Conservation (phyloP, 2,329 filamentous ascomycete genomes). For the Sporothrix variecibatus region DNA sequence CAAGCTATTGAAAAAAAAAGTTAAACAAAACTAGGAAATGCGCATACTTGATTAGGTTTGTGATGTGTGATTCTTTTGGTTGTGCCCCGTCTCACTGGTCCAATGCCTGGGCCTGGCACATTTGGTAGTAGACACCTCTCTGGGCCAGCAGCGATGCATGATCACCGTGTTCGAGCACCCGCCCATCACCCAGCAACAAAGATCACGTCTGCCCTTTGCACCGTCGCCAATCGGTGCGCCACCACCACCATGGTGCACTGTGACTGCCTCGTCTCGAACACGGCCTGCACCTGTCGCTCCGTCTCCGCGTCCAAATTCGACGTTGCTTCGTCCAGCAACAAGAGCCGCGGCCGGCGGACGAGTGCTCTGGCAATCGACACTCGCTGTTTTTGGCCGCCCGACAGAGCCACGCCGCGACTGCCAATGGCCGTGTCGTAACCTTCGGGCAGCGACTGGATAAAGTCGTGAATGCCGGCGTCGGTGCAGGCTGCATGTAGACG, state of each 20-base stretch:
- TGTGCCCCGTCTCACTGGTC: constrained; percentile 17
- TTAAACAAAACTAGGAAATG: background rate
- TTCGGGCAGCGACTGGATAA: constrained; percentile 63
- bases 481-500: constrained; percentile 54
- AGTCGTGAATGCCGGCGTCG: constrained; percentile 70
- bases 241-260: constrained; percentile 65
- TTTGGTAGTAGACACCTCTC: constrained; percentile 54
- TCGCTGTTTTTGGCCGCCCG: constrained; percentile 32
- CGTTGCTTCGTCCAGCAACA: constrained; percentile 31
- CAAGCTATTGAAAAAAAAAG: background rate
- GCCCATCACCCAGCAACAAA: constrained; percentile 68
- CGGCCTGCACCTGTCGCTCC: constrained; percentile 30
- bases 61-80: background rate
- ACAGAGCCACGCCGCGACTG: constrained; percentile 29
- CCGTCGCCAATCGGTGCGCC: constrained; percentile 66
- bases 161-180: constrained; percentile 62
- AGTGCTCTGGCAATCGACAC: constrained; percentile 31
- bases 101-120: constrained; percentile 37
- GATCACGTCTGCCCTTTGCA: constrained; percentile 69
- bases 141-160: constrained; percentile 53
- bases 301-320: constrained; percentile 31
- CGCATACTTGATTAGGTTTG: background rate
- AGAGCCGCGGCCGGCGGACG: constrained; percentile 25
- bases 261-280: constrained; percentile 36
- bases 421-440: constrained; percentile 30